Evolutionary conservation across 345 rosid species (phyloP), one percentile per base, ranked within the genome.

Genomic region (Bruguiera sexangula): DNA sequence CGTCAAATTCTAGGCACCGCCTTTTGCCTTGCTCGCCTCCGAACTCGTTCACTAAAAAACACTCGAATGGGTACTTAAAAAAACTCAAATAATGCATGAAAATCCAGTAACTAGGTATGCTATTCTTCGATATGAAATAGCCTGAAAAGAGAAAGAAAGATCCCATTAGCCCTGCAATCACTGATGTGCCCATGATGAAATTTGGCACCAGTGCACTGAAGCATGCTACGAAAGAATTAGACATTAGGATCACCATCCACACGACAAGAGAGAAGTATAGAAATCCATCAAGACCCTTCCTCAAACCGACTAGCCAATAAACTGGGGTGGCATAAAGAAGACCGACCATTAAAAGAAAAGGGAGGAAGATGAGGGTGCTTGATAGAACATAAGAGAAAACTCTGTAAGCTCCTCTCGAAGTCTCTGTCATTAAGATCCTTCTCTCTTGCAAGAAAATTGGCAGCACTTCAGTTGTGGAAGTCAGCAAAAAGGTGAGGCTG

Each of bases 111-210:
- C 60, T 80, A 4, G 97, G 94, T 54, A 89, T 89, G 43, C 82
- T 84, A 1, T 86, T 85, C 69, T 90, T 77, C 0, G 92, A 62
- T 30, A 89, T 93, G 71, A 93, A 93, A 60, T 90, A 93, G 2
- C 98, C 96, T 0, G 96, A 93, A 43, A 93, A 93, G 8, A 93
- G 89, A 73, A 93, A 93, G 85, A 93, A 93, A 30, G 98, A 93
- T 59, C 96, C 97, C 88, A 93, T 86, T 18, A 93, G 80, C 29
- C 98, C 96, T 34, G 96, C 73, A 71, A 93, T 93, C 21, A 91
- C 85, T 39, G 98, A 93, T 64, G 88, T 90, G 52, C 97, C 98
- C 97, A 87, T 89, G 67, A 93, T 91, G 81, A 93, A 93, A 75
- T 91, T 91, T 8, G 96, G 98, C 66, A 91, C 97, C 13, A 93